These are phyloP conservation scores for Boletales sp. DNA, from an alignment of 768 basidiomycete genomes.

Conservation along the genomic window DNA sequence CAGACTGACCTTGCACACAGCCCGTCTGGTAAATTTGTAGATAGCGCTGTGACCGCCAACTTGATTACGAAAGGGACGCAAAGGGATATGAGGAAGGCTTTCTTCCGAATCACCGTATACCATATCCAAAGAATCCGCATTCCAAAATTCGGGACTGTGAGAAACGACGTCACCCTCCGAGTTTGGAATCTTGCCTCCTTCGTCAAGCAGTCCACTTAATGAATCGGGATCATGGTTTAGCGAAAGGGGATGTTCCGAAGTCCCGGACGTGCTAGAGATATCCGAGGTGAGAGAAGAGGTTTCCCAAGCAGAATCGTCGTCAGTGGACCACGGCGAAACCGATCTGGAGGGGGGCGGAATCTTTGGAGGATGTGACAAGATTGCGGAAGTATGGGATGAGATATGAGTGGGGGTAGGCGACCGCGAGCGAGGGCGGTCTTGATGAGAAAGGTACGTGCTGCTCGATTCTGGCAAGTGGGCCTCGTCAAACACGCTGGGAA, in stretches of 20 bases:
- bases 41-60: slow-evolving; percentile 97
- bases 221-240: slow-evolving; percentile 24
- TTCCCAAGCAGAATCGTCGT: slow-evolving; percentile 77
- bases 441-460: neutral
- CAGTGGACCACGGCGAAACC: slow-evolving; percentile 67
- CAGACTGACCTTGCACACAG: slow-evolving; percentile 90
- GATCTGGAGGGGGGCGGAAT: slow-evolving; percentile 18
- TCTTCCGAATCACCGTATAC: slow-evolving; percentile 50
- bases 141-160: slow-evolving; percentile 18
- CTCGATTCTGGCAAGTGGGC: slow-evolving; percentile 1
- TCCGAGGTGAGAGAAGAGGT: slow-evolving; percentile 63
- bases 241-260: slow-evolving; percentile 29
- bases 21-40: slow-evolving; percentile 95
- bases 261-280: slow-evolving; percentile 53
- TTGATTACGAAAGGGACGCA: slow-evolving; percentile 95
- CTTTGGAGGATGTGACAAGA: slow-evolving; percentile 11
- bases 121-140: slow-evolving; percentile 35
- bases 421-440: slow-evolving; percentile 25
- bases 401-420: slow-evolving; percentile 40
- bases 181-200: slow-evolving; percentile 14
- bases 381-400: slow-evolving; percentile 21
- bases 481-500: neutral
- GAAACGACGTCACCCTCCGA: slow-evolving; percentile 15
- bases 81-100: slow-evolving; percentile 80
- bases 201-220: slow-evolving; percentile 14